Evolutionary conservation across 2,329 filamentous ascomycete genomes (phyloP).

Genomic region (Coleophoma cylindrospora): DNA sequence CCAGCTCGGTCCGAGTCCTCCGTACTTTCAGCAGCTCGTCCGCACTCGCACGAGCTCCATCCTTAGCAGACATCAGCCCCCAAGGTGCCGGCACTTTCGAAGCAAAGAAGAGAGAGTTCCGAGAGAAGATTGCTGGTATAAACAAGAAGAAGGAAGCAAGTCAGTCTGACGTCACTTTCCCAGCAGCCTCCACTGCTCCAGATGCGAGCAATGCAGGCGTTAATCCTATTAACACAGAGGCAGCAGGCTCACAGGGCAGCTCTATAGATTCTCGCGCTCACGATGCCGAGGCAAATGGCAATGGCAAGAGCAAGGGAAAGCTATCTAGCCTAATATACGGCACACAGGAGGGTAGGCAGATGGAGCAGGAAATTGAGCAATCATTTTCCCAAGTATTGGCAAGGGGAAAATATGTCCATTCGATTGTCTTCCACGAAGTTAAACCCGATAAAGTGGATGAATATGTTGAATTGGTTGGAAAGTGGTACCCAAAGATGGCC

Average conservation of each 20-base stretch:
- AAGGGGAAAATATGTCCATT: constrained; percentile 96
- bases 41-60: constrained; percentile 50
- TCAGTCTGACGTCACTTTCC: constrained; percentile 49
- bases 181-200: constrained; percentile 35
- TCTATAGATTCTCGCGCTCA: constrained; percentile 54
- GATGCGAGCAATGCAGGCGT: constrained; percentile 37
- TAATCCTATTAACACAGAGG: constrained; percentile 28
- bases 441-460: constrained; percentile 94
- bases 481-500: constrained; percentile 91
- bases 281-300: constrained; percentile 49
- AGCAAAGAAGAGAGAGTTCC: constrained; percentile 78
- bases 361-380: constrained; percentile 92
- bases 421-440: constrained; percentile 93
- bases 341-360: constrained; percentile 88
- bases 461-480: constrained; percentile 82
- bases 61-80: constrained; percentile 78
- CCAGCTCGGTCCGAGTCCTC: constrained; percentile 32
- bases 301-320: constrained; percentile 63
- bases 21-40: constrained; percentile 53
- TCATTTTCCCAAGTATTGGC: constrained; percentile 94
- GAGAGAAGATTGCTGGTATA: constrained; percentile 71
- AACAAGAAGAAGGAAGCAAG: constrained; percentile 81
- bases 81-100: constrained; percentile 73
- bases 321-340: constrained; percentile 92
- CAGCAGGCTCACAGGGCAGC: constrained; percentile 57